Base-by-base conservation (phyloP, 495 filamentous ascomycete genomes). In the Penicillium diatomitis region DNA sequence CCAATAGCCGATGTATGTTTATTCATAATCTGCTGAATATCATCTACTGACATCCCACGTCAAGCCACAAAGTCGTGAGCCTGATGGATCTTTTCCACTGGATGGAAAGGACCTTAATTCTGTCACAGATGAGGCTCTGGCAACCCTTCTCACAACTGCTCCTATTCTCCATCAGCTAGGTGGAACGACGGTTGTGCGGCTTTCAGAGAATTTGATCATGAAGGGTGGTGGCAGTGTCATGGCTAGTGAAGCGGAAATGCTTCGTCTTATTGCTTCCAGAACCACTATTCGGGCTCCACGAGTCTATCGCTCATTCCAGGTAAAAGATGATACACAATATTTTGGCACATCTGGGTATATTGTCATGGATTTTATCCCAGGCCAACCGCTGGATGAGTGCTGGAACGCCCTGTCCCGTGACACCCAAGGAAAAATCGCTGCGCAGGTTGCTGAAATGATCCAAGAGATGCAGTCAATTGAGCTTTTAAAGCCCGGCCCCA, bases 361-460 rank as follows among this genome's bases (percentile, higher is more conserved):
- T 51, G 48, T 65, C n/a, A 66, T 68, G 59, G 58, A 68, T 52
- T 67, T 53, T 51, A 52, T 68, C 47, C 4, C 46, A 29, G 60
- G 65, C 11, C 28, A 59, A 47, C 39, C 54, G 3, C 55, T 65
- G 38, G 54, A 53, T 39, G 51, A 56, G 30, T 54, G 58, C 44
- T 69, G 60, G 65, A 41, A 46, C 29, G 10, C 31, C 8, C 54
- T 63, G 20, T 47, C 51, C 37, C 12, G 9, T 38, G 45, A 55
- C 8, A n/a, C 32, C 4, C 55, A 60, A 41, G 33, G 50, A 29
- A 35, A 57, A n/a, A 50, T 66, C 41, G 45, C 51, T 8, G 5
- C 20, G 2, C 63, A 66, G 31, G 29, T 56, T 31, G 55, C 56
- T 29, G 33, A 52, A 5, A 61, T 63, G 43, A 54, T 66, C 37